Evolutionary conservation across 805 yeast genomes (phyloP).

Genomic region (Lipomyces spencermartinsiae): DNA sequence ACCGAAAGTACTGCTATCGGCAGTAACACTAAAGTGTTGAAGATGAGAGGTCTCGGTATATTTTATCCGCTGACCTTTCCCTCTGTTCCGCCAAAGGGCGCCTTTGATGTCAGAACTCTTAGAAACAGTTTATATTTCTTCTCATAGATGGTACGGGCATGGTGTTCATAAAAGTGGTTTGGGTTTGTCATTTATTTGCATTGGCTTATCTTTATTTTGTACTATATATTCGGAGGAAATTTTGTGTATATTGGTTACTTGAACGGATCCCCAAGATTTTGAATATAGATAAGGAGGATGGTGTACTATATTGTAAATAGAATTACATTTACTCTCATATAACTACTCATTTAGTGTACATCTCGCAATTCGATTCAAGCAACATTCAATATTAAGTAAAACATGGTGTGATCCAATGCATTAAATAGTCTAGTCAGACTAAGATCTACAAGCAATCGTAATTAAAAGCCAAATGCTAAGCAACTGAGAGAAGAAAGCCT

Average conservation of each 20-base stretch:
- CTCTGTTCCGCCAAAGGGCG: conserved; percentile 55
- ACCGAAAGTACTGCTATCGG: not conserved
- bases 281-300: not conserved
- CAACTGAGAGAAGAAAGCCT: not conserved
- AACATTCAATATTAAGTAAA: too few species aligned
- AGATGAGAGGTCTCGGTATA: conserved; percentile 11
- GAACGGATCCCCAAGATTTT: not conserved
- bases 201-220: not conserved
- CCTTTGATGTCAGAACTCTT: conserved; percentile 77
- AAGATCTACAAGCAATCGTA: not conserved
- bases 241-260: not conserved
- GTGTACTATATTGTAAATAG: conserved; percentile 2
- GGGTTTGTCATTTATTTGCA: not conserved
- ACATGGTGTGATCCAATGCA: not conserved
- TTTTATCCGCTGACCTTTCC: conserved; percentile 38
- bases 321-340: not conserved
- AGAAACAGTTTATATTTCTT: conserved; percentile 83
- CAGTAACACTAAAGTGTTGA: not conserved
- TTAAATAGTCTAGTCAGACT: not conserved
- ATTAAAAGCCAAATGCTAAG: not conserved
- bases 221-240: not conserved
- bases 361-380: not conserved
- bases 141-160: conserved; percentile 39
- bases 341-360: not conserved
- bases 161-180: not conserved